Conservation (phyloP, 1,139 yeast species). For the Scheffersomyces cryptocercus region DNA sequence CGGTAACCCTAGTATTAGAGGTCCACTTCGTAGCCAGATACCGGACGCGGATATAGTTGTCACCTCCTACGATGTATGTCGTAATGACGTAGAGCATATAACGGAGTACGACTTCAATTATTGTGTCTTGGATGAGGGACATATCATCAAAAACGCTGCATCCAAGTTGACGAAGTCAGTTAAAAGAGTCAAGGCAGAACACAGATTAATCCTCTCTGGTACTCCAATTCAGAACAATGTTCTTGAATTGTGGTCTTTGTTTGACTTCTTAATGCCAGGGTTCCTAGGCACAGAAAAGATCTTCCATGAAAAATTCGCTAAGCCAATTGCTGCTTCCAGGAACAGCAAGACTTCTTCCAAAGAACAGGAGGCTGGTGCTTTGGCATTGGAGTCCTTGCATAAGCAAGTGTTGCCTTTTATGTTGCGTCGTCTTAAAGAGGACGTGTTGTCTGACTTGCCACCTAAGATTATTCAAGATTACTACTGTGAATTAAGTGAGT, state of each 20-base stretch:
- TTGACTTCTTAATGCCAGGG: conserved; percentile 98
- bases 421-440: conserved; percentile 94
- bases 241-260: conserved; percentile 93
- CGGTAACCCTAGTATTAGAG: conserved; percentile 83
- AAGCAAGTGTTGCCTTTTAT: conserved; percentile 96
- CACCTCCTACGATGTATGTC: conserved; percentile 93
- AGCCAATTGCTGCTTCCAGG: conserved; percentile 94
- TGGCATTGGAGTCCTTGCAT: conserved; percentile 93
- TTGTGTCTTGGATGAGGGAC: conserved; percentile 97
- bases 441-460: conserved; percentile 92
- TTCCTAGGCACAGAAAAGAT: conserved; percentile 93
- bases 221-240: conserved; percentile 98
- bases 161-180: conserved; percentile 90
- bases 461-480: conserved; percentile 98
- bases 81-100: conserved; percentile 80
- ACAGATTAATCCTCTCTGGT: conserved; percentile 87
- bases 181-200: conserved; percentile 79
- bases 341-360: conserved; percentile 88
- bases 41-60: conserved; percentile 78
- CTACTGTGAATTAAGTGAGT: conserved; percentile 90
- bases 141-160: conserved; percentile 87
- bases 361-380: conserved; percentile 96
- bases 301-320: conserved; percentile 93
- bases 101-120: conserved; percentile 75
- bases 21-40: conserved; percentile 54